phyloP scores from a whole-genome alignment of 2,329 filamentous ascomycete species.

The Colletotrichum sp. region DNA sequence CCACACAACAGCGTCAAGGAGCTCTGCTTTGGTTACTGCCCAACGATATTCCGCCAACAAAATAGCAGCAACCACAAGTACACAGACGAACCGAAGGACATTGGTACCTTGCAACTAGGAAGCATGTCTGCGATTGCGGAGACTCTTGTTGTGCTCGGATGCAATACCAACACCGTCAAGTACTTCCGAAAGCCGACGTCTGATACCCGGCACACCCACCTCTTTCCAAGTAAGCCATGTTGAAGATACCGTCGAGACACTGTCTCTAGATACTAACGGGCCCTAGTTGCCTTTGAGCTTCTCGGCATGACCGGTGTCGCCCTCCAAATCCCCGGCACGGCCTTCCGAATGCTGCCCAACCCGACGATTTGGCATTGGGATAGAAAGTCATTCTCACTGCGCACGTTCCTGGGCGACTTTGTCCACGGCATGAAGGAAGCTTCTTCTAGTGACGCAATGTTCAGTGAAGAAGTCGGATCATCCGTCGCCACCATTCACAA shows the following conservation, averaged over 20 bases:
- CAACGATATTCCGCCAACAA: slow-evolving; percentile 37
- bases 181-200: slow-evolving; percentile 28
- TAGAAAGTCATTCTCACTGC: slow-evolving; percentile 49
- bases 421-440: slow-evolving; percentile 27
- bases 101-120: slow-evolving; percentile 20
- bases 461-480: neutral
- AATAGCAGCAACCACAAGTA: slow-evolving; percentile 13
- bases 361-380: slow-evolving; percentile 58
- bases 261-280: neutral
- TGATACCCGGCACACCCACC: slow-evolving; percentile 21
- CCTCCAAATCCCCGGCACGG: slow-evolving; percentile 37
- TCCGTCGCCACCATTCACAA: slow-evolving; percentile 23
- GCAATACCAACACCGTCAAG: slow-evolving; percentile 36
- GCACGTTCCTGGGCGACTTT: slow-evolving; percentile 47
- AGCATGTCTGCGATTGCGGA: slow-evolving; percentile 34
- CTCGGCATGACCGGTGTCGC: slow-evolving; percentile 44
- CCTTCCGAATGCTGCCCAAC: slow-evolving; percentile 47
- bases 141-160: slow-evolving; percentile 43
- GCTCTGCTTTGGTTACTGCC: slow-evolving; percentile 43
- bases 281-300: slow-evolving; percentile 40
- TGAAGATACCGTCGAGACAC: fast-evolving
- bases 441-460: neutral
- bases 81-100: slow-evolving; percentile 25
- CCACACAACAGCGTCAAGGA: slow-evolving; percentile 41
- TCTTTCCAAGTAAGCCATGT: slow-evolving; percentile 26